Evolutionary conservation across 768 basidiomycete species (phyloP).

Genomic region (Boletus speciosus): DNA sequence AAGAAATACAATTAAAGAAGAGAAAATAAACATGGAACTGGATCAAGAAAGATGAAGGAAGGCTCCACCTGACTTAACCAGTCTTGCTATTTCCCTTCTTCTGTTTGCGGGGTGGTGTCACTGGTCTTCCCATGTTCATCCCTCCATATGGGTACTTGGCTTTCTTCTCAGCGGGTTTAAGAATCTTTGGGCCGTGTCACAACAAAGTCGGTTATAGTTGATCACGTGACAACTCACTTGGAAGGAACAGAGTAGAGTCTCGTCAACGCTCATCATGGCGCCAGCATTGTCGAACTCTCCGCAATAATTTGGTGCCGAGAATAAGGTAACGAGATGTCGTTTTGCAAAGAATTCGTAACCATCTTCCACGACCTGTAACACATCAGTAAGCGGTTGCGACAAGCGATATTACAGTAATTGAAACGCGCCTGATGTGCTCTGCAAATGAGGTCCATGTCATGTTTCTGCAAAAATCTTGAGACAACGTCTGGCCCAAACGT

Average conservation of each 20-base stretch:
- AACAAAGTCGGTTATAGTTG: neutral
- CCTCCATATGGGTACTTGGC: constrained; percentile 87
- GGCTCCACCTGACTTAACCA: constrained; percentile 33
- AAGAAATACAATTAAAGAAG: constrained; percentile 24
- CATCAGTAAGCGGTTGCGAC: neutral
- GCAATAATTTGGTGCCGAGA: constrained; percentile 94
- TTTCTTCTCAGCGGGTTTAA: constrained; percentile 99
- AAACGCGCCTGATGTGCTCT: constrained; percentile 89
- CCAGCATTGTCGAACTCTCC: constrained; percentile 99
- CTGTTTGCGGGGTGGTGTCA: constrained; percentile 95
- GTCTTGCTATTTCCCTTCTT: constrained; percentile 93
- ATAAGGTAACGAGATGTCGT: constrained; percentile 92
- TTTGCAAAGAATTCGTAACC: constrained; percentile 99
- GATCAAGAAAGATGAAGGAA: constrained; percentile 26
- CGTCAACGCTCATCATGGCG: constrained; percentile 99
- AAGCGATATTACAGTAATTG: neutral
- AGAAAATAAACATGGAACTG: constrained; percentile 31
- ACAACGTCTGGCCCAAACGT: constrained; percentile 99
- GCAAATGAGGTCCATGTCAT: constrained; percentile 99
- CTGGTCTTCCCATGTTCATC: constrained; percentile 81
- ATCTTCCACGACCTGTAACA: constrained; percentile 86
- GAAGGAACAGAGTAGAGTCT: constrained; percentile 96
- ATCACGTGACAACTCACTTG: constrained; percentile 55
- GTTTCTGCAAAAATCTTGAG: constrained; percentile 96
- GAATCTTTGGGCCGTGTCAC: constrained; percentile 54